phyloP scores from a whole-genome alignment of 352 stramenopile genomes.

The Phytophthora sansomeana region DNA sequence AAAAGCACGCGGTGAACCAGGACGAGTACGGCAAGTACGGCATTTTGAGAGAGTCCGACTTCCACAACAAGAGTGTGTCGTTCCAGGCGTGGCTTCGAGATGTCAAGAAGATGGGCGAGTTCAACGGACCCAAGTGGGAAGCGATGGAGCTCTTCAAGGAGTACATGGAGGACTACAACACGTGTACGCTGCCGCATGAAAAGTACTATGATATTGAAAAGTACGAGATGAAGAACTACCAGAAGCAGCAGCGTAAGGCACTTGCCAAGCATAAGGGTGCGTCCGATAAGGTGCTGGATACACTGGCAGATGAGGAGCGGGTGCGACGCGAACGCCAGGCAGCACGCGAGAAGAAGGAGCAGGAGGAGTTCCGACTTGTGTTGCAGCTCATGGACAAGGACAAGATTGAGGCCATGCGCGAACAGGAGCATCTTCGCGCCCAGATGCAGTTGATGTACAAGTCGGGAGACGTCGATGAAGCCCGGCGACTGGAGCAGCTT shows the following conservation, averaged over 20 bases:
- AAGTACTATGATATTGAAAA: slow-evolving; percentile 99
- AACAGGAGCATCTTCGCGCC: slow-evolving; percentile 81
- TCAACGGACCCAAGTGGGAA: slow-evolving; percentile 89
- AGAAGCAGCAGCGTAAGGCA: slow-evolving; percentile 77
- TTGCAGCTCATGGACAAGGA: slow-evolving; percentile 86
- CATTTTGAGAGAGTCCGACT: slow-evolving; percentile 95
- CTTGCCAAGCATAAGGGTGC: slow-evolving; percentile 38
- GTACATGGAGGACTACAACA: slow-evolving; percentile 99
- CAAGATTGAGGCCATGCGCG: slow-evolving; percentile 90
- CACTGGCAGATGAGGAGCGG: slow-evolving; percentile 65
- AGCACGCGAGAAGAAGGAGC: slow-evolving; percentile 63
- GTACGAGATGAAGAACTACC: slow-evolving; percentile 96
- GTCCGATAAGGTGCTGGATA: slow-evolving; percentile 25
- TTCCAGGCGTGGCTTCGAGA: slow-evolving; percentile 96
- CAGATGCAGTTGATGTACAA: slow-evolving; percentile 94
- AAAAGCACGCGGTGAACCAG: slow-evolving; percentile 80
- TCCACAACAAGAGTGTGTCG: slow-evolving; percentile 89
- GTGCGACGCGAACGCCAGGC: slow-evolving; percentile 66
- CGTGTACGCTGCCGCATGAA: slow-evolving; percentile 95
- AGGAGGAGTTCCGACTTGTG: slow-evolving; percentile 80
- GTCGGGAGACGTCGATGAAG: slow-evolving; percentile 85
- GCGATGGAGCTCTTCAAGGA: slow-evolving; percentile 92
- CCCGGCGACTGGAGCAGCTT: slow-evolving; percentile 84
- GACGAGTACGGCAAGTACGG: slow-evolving; percentile 97
- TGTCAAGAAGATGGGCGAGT: slow-evolving; percentile 92